Evolutionary conservation across 306 rosid genomes (phyloP).

Genomic region (Cicer chorassanicum): DNA sequence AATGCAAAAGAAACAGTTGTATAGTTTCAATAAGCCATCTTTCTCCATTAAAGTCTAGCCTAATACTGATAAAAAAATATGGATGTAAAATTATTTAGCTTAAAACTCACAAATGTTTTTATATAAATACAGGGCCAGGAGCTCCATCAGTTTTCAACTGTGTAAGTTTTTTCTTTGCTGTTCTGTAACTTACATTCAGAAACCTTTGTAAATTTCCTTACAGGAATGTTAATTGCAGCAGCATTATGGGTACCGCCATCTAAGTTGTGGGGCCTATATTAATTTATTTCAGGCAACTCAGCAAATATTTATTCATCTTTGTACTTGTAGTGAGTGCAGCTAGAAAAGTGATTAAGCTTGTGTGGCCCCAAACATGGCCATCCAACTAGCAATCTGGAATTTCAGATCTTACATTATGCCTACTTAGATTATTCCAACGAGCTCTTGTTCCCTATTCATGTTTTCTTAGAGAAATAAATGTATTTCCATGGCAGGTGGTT

Average conservation of each 20-base stretch:
- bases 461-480: conserved; percentile 34
- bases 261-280: conserved; percentile 17
- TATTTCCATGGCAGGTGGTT: conserved; percentile 71
- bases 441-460: conserved; percentile 7
- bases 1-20: not conserved
- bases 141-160: conserved; percentile 91
- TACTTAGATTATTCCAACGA: conserved; percentile 22
- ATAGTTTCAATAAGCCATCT: not conserved
- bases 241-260: not conserved
- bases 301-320: not conserved
- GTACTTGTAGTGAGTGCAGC: conserved; percentile 7
- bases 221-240: conserved; percentile 12
- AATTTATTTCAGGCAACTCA: not conserved
- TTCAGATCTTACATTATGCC: conserved; percentile 29
- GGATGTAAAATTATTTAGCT: conserved; percentile 26
- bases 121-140: conserved; percentile 78
- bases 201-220: conserved; percentile 5
- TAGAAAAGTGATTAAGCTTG: conserved; percentile 19
- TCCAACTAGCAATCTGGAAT: conserved; percentile 29
- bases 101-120: conserved; percentile 39
- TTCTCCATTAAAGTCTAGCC: not conserved
- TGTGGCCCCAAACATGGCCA: conserved; percentile 13
- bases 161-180: conserved; percentile 57
- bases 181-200: conserved; percentile 16
- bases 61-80: not conserved